These are phyloP conservation scores for Plectosphaerella sp. DNA, from an alignment of 2,329 filamentous ascomycete species.

Conservation along the genomic window DNA sequence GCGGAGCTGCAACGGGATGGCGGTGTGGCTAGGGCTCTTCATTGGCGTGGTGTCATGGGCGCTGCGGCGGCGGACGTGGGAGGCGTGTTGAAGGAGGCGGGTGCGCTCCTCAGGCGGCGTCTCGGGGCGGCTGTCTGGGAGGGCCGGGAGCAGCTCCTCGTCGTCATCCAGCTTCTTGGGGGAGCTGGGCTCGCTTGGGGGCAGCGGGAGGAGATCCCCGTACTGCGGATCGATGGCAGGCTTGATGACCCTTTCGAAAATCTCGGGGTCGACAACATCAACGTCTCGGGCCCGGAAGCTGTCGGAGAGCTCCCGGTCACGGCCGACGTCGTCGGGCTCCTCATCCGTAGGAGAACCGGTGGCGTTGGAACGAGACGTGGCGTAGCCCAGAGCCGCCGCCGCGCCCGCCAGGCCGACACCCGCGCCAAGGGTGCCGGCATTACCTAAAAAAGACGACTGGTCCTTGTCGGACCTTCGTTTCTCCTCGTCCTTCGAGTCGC, in stretches of 20 bases:
- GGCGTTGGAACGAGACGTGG: constrained; percentile 39
- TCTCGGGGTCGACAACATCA: constrained; percentile 51
- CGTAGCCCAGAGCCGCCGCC: constrained; percentile 34
- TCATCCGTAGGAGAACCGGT: constrained; percentile 35
- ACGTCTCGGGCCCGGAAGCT: constrained; percentile 15
- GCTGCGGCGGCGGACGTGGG: constrained; percentile 45
- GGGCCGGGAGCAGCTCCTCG: constrained; percentile 39
- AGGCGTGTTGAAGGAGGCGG: constrained; percentile 30
- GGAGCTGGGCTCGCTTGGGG: constrained; percentile 53
- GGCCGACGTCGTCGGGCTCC: constrained; percentile 7
- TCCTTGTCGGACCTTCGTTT: constrained; percentile 21
- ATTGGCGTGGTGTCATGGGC: constrained; percentile 36
- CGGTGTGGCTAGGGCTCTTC: constrained; percentile 52
- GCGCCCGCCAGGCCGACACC: constrained; percentile 60
- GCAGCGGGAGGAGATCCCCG: constrained; percentile 60
- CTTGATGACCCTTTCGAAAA: constrained; percentile 53
- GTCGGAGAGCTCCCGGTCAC: constrained; percentile 2
- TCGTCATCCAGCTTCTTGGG: constrained; percentile 29
- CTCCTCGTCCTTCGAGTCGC: constrained; percentile 31
- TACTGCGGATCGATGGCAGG: constrained; percentile 64
- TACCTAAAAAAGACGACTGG: constrained; percentile 64
- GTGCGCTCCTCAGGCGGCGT: constrained; percentile 47
- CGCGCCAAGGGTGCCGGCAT: constrained; percentile 65
- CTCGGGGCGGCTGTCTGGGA: constrained; percentile 58
- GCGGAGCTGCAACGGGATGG: constrained; percentile 53